Evolutionary conservation across 257 asterid genomes (phyloP), one percentile per base, ranked within the genome.

Genomic region (Solanum peruvianum): DNA sequence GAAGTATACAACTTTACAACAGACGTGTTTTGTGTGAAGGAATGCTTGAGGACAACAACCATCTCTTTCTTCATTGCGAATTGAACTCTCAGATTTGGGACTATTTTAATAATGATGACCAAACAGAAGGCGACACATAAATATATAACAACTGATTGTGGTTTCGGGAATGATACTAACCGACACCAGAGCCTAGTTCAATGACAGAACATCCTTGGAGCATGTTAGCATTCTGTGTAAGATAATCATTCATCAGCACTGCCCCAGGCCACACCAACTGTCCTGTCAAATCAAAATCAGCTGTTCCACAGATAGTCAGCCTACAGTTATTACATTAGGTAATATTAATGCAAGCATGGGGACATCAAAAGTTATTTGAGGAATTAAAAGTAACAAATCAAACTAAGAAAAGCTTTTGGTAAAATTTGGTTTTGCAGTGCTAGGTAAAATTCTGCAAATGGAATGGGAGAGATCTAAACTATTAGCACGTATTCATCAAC

Each of bases 211-310:
- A 92, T 27, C 97, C 97, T 87, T 39, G 93, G 31, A 96, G 93
- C 81, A 91, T 88, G 39, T 92, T 96, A 41, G 93, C 91, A 86
- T 94, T 95, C 88, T 90, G 90, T 5, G 95, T 93, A 82, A 96
- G 96, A 90, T 93, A 96, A 87, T 92, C 90, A 86, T 96, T 96
- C 92, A 95, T 67, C 71, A 95, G 94, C 83, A 89, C 95, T 11
- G 99, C 98, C 86, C 99, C 98, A 66, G 98, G 98, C 99, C 99
- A 97, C 23, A 95, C 99, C 89, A 97, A 86, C 93, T 97, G 99
- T 71, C 98, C 98, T 9, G 99, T 97, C 90, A 97, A 88, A 91
- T 97, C 99, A 89, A 93, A 97, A 92, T 97, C 98, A 87, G 99
- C 98, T 96, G 98, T 88, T 90, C 87, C 23, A 81, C 45, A 87